These are phyloP conservation scores for Boeremia lycopersici DNA, from an alignment of 2,329 filamentous ascomycete genomes.

Conservation along the genomic window DNA sequence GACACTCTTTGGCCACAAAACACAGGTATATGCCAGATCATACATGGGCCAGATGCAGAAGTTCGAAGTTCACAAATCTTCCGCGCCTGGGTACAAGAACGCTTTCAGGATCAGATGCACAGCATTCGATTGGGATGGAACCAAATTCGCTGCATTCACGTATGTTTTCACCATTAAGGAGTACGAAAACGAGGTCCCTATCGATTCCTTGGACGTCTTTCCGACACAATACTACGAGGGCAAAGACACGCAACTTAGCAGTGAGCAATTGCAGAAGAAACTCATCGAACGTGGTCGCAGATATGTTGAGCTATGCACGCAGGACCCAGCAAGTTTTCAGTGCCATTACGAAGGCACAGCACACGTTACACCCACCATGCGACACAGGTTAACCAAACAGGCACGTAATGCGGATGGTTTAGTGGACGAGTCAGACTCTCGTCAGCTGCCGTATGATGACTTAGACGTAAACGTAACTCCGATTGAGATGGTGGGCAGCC, in stretches of 20 bases:
- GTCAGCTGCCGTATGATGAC: background rate
- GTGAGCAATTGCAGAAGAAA: background rate
- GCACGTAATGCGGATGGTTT: background rate
- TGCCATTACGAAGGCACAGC: constrained; percentile 10
- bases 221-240: constrained; percentile 6
- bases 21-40: constrained; percentile 4
- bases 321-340: background rate
- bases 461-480: constrained; percentile 1
- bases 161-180: constrained; percentile 10
- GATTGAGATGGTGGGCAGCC: constrained; percentile 2
- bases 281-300: constrained; percentile 7
- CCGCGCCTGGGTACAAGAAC: background rate
- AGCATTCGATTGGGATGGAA: constrained; percentile 13
- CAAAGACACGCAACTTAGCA: background rate
- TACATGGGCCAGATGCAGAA: constrained; percentile 10
- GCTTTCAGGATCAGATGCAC: background rate
- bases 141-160: background rate
- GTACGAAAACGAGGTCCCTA: constrained; percentile 2
- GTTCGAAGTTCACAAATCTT: constrained; percentile 3
- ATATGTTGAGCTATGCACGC: constrained; percentile 5
- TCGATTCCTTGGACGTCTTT: constrained; percentile 1
- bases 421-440: background rate
- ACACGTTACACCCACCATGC: background rate
- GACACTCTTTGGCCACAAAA: constrained; percentile 7
- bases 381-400: background rate